Percentiles rank a stretch among this genome's conserved stretches.
phyloP scores from a whole-genome alignment of 768 basidiomycete species.

The Boletus pseudo-olivaceus region DNA sequence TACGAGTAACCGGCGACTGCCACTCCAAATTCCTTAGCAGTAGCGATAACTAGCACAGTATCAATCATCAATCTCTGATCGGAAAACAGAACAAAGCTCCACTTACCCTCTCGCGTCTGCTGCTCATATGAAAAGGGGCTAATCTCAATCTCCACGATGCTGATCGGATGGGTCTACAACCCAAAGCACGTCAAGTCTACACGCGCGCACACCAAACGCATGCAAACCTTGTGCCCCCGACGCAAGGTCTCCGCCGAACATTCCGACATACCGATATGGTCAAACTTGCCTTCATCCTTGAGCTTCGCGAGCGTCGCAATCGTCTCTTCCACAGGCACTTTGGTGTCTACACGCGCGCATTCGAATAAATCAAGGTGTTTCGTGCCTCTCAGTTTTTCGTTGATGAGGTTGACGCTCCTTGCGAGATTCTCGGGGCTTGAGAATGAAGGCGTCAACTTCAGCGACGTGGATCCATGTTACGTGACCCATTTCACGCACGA shows the following conservation, averaged over 20 bases:
- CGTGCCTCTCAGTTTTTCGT: slow-evolving; percentile 43
- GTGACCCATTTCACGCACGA: slow-evolving; percentile 10
- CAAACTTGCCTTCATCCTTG: slow-evolving; percentile 27
- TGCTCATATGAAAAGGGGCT: slow-evolving; percentile 57
- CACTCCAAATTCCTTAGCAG: slow-evolving; percentile 50
- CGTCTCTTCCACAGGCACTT: slow-evolving; percentile 43
- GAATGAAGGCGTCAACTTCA: neutral
- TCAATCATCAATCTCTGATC: neutral
- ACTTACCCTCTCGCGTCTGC: slow-evolving; percentile 41
- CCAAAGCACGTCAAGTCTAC: neutral
- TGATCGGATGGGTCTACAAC: slow-evolving; percentile 48
- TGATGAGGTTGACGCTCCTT: slow-evolving; percentile 43
- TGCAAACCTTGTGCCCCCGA: slow-evolving; percentile 26
- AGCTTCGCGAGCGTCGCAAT: slow-evolving; percentile 42
- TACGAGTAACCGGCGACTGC: slow-evolving; percentile 59
- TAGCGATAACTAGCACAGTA: slow-evolving; percentile 40
- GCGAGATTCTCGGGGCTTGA: slow-evolving; percentile 40
- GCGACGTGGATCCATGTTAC: slow-evolving; percentile 21
- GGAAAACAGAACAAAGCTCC: neutral
- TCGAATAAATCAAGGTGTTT: slow-evolving; percentile 62
- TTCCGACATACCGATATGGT: slow-evolving; percentile 58
- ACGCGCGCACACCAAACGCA: neutral
- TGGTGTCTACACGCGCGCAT: slow-evolving; percentile 44
- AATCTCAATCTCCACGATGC: slow-evolving; percentile 64
- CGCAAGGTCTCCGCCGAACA: slow-evolving; percentile 44